These are phyloP conservation scores for Prinsepia uniflora DNA, from an alignment of 306 rosid genomes.

Conservation along the genomic window DNA sequence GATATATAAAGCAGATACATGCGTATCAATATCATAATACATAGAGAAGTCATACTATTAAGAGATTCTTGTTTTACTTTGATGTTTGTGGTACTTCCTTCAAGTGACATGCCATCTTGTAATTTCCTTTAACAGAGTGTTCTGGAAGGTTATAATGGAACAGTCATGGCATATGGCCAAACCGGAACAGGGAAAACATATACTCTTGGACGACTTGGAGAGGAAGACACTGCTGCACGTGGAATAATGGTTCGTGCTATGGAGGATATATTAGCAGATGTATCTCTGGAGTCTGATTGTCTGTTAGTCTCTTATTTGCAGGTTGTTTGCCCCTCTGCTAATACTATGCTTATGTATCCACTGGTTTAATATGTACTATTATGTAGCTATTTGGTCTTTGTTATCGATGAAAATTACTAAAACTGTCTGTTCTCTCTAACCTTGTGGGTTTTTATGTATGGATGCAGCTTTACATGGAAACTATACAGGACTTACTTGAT, in stretches of 20 bases:
- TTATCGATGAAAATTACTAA: slow-evolving; percentile 15
- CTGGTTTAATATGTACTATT: slow-evolving; percentile 2
- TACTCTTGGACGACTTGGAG: slow-evolving; percentile 95
- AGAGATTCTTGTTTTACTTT: background rate
- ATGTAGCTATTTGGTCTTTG: slow-evolving; percentile 1
- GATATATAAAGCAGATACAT: background rate
- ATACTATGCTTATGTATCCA: slow-evolving; percentile 8
- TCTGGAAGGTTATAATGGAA: slow-evolving; percentile 94
- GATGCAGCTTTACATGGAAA: slow-evolving; percentile 95
- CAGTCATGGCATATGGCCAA: slow-evolving; percentile 98
- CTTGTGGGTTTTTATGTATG: slow-evolving; percentile 23
- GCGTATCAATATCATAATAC: background rate
- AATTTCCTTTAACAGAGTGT: slow-evolving; percentile 66
- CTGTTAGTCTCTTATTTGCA: slow-evolving; percentile 85
- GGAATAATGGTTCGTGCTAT: slow-evolving; percentile 99
- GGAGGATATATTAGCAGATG: slow-evolving; percentile 88
- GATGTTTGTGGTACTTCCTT: slow-evolving; percentile 27
- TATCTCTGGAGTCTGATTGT: slow-evolving; percentile 71
- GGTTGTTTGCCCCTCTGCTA: slow-evolving; percentile 44
- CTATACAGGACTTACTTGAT: slow-evolving; percentile 89
- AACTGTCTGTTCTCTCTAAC: slow-evolving; percentile 16
- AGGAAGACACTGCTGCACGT: slow-evolving; percentile 97
- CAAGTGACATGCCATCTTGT: slow-evolving; percentile 26
- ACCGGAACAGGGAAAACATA: slow-evolving; percentile 99
- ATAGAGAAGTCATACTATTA: background rate